A percentile compares a stretch with the other conserved stretches of the same genome.
Conservation (phyloP, 768 basidiomycete genomes). For the Rhizopogon rudus region DNA sequence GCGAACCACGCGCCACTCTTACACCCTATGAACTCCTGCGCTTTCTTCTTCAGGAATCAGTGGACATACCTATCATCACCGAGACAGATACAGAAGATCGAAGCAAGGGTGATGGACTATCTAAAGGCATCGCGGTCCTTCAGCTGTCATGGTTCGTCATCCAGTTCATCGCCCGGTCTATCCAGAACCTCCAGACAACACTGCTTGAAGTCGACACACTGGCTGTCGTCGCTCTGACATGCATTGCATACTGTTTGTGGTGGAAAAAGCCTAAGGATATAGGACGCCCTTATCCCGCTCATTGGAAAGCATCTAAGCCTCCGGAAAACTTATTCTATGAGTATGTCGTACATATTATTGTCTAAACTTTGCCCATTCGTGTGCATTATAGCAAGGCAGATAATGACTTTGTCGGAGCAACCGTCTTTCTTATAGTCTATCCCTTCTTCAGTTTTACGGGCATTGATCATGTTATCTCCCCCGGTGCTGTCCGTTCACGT, state of each 20-base stretch:
- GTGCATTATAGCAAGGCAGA: too few species aligned
- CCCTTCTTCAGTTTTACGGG: too few species aligned
- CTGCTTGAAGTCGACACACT: slow-evolving; percentile 33
- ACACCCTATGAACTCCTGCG: neutral
- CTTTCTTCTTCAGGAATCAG: neutral
- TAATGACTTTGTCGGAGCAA: too few species aligned
- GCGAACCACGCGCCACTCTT: neutral
- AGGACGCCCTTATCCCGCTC: slow-evolving; percentile 4
- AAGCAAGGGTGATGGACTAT: slow-evolving; percentile 29
- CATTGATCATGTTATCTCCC: neutral
- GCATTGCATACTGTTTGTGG: slow-evolving; percentile 29
- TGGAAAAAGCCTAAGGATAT: slow-evolving; percentile 38
- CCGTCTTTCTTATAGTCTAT: too few species aligned
- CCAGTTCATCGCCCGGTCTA: slow-evolving; percentile 22
- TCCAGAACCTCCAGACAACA: slow-evolving; percentile 24
- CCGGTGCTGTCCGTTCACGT: neutral
- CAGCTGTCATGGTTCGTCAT: slow-evolving; percentile 33
- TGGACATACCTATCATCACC: slow-evolving; percentile 1
- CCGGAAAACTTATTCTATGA: too few species aligned
- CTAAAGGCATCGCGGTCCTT: slow-evolving; percentile 27
- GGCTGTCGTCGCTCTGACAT: slow-evolving; percentile 27
- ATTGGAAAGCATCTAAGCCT: neutral
- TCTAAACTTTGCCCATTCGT: too few species aligned
- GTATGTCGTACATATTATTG: too few species aligned
- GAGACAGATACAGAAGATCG: slow-evolving; percentile 14